phyloP scores from a whole-genome alignment of 176 grass and related monocot species.

The Zoysia japonica region DNA sequence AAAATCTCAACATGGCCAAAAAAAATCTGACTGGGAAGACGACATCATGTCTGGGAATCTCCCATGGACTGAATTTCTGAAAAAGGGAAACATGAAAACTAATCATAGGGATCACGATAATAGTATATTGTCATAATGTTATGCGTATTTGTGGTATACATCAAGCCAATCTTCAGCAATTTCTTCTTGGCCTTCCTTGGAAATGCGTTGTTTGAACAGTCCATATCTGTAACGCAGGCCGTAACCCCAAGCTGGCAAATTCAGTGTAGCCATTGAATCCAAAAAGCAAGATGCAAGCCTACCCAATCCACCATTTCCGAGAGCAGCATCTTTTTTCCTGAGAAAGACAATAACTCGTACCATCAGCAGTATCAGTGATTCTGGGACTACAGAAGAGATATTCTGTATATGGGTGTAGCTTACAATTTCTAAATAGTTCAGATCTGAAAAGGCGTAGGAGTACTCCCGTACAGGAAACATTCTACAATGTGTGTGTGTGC shows the following conservation, averaged over 20 bases:
- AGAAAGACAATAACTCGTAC: not conserved
- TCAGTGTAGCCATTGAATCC: conserved; percentile 97
- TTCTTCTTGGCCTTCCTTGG: conserved; percentile 89
- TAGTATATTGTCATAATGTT: conserved; percentile 15
- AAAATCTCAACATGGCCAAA: conserved; percentile 85
- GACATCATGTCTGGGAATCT: conserved; percentile 91
- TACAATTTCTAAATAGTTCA: not conserved
- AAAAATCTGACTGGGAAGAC: conserved; percentile 81
- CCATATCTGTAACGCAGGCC: conserved; percentile 93
- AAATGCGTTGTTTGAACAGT: conserved; percentile 80
- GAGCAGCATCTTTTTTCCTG: conserved; percentile 88
- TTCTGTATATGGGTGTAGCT: conserved; percentile 11
- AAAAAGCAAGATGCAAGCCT: conserved; percentile 98
- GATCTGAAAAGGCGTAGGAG: conserved; percentile 23
- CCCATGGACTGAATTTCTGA: conserved; percentile 98
- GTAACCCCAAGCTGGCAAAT: conserved; percentile 98
- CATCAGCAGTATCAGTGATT: not conserved
- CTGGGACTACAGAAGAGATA: conserved; percentile 1
- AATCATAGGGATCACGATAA: conserved; percentile 6
- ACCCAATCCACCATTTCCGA: conserved; percentile 97
- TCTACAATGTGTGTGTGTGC: not conserved
- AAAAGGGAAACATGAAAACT: conserved; percentile 27
- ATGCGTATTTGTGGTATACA: conserved; percentile 45
- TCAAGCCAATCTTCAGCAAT: conserved; percentile 96
- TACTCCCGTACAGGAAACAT: not conserved